phyloP scores from a whole-genome alignment of 2,329 filamentous ascomycete species.

The Aspergillus persii region DNA sequence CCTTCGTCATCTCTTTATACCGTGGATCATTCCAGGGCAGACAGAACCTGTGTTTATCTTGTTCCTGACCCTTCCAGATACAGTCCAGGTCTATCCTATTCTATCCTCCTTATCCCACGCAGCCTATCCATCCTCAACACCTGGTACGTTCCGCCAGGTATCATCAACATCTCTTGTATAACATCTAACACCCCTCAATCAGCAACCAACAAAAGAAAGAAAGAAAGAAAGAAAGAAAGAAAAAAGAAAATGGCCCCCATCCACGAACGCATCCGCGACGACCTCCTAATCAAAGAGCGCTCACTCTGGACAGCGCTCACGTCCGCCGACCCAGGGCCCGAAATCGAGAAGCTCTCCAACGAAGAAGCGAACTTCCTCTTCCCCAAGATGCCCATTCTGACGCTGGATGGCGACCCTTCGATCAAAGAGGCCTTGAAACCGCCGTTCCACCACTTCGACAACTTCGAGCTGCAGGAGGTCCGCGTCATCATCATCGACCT shows the following conservation, averaged over 20 bases:
- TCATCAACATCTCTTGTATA: too few relatives aligned
- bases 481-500: slow-evolving; percentile 35
- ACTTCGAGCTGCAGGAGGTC: slow-evolving; percentile 29
- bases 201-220: not conserved
- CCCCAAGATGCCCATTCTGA: slow-evolving; percentile 31
- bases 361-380: slow-evolving; percentile 34
- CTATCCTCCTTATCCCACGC: not conserved
- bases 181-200: not conserved
- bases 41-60: not conserved
- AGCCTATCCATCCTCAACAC: not conserved
- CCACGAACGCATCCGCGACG: slow-evolving; percentile 37
- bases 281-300: slow-evolving; percentile 35
- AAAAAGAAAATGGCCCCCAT: slow-evolving; percentile 34
- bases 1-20: not conserved
- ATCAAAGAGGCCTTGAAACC: slow-evolving; percentile 26
- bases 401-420: slow-evolving; percentile 24
- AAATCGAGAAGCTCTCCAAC: slow-evolving; percentile 33
- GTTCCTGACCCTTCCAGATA: not conserved
- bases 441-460: slow-evolving; percentile 37
- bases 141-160: too few relatives aligned
- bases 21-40: not conserved
- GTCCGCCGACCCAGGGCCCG: slow-evolving; percentile 35
- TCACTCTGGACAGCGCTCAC: slow-evolving; percentile 38
- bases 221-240: not conserved
- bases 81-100: too few relatives aligned